These are phyloP conservation scores for Gossypium longicalyx DNA, from an alignment of 345 rosid species.

Conservation along the genomic window DNA sequence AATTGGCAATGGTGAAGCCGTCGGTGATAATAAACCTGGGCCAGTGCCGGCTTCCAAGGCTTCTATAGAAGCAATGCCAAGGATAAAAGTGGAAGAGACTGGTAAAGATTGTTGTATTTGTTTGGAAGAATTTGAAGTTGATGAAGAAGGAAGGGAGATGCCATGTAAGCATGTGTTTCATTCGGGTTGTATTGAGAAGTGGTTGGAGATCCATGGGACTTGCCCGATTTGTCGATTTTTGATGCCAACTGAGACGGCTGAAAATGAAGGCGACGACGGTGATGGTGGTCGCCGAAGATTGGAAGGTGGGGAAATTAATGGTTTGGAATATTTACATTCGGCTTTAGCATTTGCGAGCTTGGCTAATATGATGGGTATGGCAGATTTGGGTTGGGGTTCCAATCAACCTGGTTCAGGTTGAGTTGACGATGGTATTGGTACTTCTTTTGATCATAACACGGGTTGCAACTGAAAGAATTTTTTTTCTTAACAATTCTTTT, in stretches of 20 bases:
- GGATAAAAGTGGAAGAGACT: not conserved
- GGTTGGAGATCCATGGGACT: conserved; percentile 16
- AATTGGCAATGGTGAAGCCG: not conserved
- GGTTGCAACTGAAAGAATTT: not conserved
- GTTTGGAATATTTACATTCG: not conserved
- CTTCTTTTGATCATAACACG: too few species aligned
- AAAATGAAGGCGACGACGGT: too few species aligned
- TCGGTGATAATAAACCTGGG: not conserved
- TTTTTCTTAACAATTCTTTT: too few species aligned
- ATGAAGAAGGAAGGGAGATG: conserved; percentile 17
- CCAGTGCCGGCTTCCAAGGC: conserved; percentile 17
- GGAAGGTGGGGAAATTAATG: not conserved
- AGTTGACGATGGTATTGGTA: not conserved
- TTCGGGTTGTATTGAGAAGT: not conserved
- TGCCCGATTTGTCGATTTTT: conserved; percentile 19
- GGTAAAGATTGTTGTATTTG: conserved; percentile 22
- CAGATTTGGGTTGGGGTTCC: not conserved
- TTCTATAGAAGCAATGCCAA: conserved; percentile 21
- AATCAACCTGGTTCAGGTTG: not conserved
- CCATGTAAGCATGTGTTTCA: not conserved
- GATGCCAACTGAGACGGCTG: too few species aligned
- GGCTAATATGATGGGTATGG: not conserved
- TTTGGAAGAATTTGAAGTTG: conserved; percentile 10
- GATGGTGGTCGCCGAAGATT: not conserved
- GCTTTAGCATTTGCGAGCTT: not conserved